Evolutionary conservation across 176 grass and related monocot genomes (phyloP).

Genomic region (Urochloa ruziziensis): DNA sequence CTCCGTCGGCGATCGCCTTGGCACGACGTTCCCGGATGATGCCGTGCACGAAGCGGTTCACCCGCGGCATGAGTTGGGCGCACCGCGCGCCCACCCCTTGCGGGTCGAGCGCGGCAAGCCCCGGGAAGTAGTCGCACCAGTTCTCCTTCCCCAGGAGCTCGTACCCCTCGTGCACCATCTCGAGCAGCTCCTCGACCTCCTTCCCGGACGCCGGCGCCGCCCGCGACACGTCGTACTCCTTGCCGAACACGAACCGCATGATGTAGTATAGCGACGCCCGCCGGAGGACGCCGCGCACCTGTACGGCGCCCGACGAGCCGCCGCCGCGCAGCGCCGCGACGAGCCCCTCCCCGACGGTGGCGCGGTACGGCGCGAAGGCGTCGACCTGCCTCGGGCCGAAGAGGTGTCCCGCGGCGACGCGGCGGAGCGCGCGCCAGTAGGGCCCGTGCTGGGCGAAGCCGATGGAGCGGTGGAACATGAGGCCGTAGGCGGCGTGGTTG

Average conservation of each 20-base stretch:
- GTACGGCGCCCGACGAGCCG: neutral
- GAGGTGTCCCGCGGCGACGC: conserved; percentile 55
- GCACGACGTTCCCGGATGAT: conserved; percentile 62
- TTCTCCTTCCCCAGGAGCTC: conserved; percentile 75
- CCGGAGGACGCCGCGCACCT: conserved; percentile 59
- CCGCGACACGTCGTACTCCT: conserved; percentile 52
- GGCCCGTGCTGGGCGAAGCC: conserved; percentile 81
- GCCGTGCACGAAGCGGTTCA: conserved; percentile 60
- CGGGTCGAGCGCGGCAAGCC: conserved; percentile 61
- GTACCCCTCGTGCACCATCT: conserved; percentile 82
- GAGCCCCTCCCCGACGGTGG: conserved; percentile 39
- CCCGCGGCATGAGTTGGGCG: conserved; percentile 66
- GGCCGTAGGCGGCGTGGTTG: conserved; percentile 80
- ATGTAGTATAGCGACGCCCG: conserved; percentile 79
- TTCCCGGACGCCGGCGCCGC: neutral
- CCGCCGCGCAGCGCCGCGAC: conserved; percentile 29
- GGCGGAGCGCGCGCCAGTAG: conserved; percentile 71
- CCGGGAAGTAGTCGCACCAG: conserved; percentile 84
- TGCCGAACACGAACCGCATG: conserved; percentile 86
- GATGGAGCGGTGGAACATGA: conserved; percentile 92
- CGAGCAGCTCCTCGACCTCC: conserved; percentile 56
- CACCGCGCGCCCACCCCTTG: conserved; percentile 61
- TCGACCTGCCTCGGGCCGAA: conserved; percentile 75
- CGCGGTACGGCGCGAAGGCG: conserved; percentile 59
- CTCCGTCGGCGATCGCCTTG: neutral